Evolutionary conservation across 1,284 basidiomycete species (phyloP), one percentile per base, ranked within the genome.

Genomic region (Trichosporon asahii): DNA sequence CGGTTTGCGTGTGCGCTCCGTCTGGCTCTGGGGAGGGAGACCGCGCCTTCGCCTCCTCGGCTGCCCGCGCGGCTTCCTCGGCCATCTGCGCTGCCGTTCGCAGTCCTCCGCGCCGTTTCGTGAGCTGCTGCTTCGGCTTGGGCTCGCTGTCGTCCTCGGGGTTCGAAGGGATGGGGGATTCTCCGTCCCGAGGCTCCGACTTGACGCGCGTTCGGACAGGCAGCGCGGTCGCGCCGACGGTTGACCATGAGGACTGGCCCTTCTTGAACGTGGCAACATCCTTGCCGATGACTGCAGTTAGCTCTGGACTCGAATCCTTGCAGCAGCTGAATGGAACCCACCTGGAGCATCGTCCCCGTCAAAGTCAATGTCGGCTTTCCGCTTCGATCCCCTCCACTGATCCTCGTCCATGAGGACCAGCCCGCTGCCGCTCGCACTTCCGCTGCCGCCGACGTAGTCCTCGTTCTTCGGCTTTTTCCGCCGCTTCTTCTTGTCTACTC

Each of bases 401-500:
- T 85, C 84, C 66, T 84, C 83, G 70, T 85, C 85, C 23, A 77
- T 76, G 65, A 85, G 70, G 44, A 78, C 66, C 21, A 84, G 68
- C 4, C 80, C 82, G 1, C 75, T 75, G 1, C 71, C 72, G 9
- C 57, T 67, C n/a, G 33, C 29, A 2, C 25, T 25, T 6, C 63
- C 25, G 65, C 79, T 76, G 37, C 81, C 83, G 33, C 82, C 80
- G 27, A 81, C 75, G 57, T 85, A 85, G 18, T 83, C 84, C 70
- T 86, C 86, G 37, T 83, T 84, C 81, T 90, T 92, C 65, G 88
- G 87, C 82, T 91, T 93, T 86, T 92, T 86, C 77, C 84, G 87
- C 21, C 57, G 57, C 83, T 89, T 90, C 75, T 79, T 80, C 33
- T 78, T 68, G 66, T 88, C 85, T 0, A 87, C 86, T 1, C 86